Base-by-base conservation (phyloP, 192 early-diverging fungal species). In the Rhizophagus clarus region DNA sequence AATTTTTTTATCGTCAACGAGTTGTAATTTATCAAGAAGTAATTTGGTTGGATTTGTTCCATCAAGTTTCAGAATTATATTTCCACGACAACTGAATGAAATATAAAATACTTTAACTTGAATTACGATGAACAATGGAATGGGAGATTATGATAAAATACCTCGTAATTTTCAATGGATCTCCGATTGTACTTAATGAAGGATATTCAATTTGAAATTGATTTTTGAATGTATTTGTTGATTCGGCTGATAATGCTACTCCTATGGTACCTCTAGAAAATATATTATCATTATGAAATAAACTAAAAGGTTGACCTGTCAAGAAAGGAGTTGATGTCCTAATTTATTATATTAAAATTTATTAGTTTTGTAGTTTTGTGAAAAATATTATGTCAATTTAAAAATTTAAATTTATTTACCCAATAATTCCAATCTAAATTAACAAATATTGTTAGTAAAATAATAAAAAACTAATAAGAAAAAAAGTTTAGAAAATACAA, bases 11-110 rank as follows among this genome's bases (percentile, higher is more conserved):
- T 24, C 3, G 29, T 72, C 8, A 24, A 4, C 22, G 28, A 5
- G 29, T 42, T 87, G 67, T 12, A 90, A 78, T 11, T 82, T 72
- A 11, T 90, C 79, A 20, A 90, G 42, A n/a, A 90, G 67, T 2
- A 89, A 72, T 37, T 82, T 60, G 2, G 89, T 88, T 4, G 89
- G 88, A 56, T 86, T 87, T 45, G 74, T 76, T 61, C 83, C 81
- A 79, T 90, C 83, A 32, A 90, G 63, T 74, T 90, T 86, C 37
- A 90, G 45, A n/a, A 90, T 89, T 8, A 90, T 85, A 74, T 90
- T 90, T 2, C 89, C 89, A 8, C 85, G 84, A 64, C 85, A 86
- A 56, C 85, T 60, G 37, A 40, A 40, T 40, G n/a, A 40, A 40
- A 32, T 8, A 61, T 74, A 40, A 15, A 40, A 34, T 28, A 24